Evolutionary conservation across 1,284 basidiomycete genomes (phyloP), one percentile per base, ranked within the genome.

Genomic region (Apiotrichum brassicae): DNA sequence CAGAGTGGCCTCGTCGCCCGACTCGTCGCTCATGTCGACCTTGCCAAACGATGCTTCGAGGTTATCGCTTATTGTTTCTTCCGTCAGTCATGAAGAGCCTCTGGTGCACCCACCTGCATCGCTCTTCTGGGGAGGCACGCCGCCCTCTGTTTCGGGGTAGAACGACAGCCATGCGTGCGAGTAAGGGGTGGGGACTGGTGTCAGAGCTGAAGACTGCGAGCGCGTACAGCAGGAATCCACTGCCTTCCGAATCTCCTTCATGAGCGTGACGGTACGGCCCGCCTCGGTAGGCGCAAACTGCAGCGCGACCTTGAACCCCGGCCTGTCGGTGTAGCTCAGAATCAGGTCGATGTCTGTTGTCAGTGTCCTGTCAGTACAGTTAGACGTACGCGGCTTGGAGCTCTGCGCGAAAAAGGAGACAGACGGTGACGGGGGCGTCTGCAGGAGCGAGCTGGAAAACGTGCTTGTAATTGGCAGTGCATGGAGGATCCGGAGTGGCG

Each of bases 251-350:
- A 70, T 37, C 37, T 66, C 63, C 24, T 55, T 54, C 14, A 66
- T 51, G 19, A 71, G 38, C 5, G 51, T 41, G 28, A 68, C 63
- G 0, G 68, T 65, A 14, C 57, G 48, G 1, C 51, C 54, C 6
- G 61, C 54, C 16, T 64, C 60, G 11, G 32, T 51, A 0, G 65
- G 85, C 14, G 81, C 82, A 35, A 85, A 84, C 4, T 87, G 86
- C 5, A 92, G 73, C 63, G 86, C 87, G 7, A 82, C 81, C 54
- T 81, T 81, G 42, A 83, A 82, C 5, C 6, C 35, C 3, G n/a
- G 13, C 18, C 85, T 80, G 36, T 81, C 84, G 46, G 86, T 83
- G 14, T 45, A 49, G 13, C 11, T 49, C 14, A 57, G 36, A 4
- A 50, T 38, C 16, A 57, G 28, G 41, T 49, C 56, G 8, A 57